These are phyloP conservation scores for Lophiostoma macrostomum DNA, from an alignment of 495 filamentous ascomycete species.

Conservation along the genomic window DNA sequence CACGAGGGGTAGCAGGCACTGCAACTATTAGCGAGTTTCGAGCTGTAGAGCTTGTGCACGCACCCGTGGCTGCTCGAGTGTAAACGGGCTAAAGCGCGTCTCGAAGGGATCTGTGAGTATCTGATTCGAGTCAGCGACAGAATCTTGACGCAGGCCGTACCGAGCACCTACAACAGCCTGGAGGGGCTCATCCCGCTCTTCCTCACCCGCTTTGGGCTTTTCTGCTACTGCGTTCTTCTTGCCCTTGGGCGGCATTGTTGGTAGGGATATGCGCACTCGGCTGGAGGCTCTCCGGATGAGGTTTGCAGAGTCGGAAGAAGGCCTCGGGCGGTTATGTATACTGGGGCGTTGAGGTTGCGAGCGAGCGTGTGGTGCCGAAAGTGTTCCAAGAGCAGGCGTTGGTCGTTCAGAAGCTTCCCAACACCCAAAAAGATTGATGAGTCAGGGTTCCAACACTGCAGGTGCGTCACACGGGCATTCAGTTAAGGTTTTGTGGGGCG, in stretches of 20 bases:
- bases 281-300: neutral
- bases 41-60: constrained; percentile 32
- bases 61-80: constrained; percentile 83
- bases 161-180: constrained; percentile 75
- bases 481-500: neutral
- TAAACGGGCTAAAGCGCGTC: constrained; percentile 85
- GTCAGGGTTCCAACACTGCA: neutral
- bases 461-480: neutral
- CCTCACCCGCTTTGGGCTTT: constrained; percentile 61
- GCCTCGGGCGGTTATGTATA: too few species aligned
- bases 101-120: constrained; percentile 90
- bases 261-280: neutral
- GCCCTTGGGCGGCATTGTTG: constrained; percentile 47
- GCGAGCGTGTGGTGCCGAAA: too few species aligned
- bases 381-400: too few species aligned
- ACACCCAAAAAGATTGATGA: too few species aligned
- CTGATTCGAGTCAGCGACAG: constrained; percentile 24
- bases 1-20: constrained; percentile 92
- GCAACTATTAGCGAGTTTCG: neutral
- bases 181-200: constrained; percentile 76
- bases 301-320: too few species aligned
- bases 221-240: constrained; percentile 59
- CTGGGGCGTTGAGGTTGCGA: too few species aligned
- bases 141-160: neutral
- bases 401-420: too few species aligned